Conservation (phyloP, 2,329 filamentous ascomycete species). For the Cylindrodendrum hubeiense region DNA sequence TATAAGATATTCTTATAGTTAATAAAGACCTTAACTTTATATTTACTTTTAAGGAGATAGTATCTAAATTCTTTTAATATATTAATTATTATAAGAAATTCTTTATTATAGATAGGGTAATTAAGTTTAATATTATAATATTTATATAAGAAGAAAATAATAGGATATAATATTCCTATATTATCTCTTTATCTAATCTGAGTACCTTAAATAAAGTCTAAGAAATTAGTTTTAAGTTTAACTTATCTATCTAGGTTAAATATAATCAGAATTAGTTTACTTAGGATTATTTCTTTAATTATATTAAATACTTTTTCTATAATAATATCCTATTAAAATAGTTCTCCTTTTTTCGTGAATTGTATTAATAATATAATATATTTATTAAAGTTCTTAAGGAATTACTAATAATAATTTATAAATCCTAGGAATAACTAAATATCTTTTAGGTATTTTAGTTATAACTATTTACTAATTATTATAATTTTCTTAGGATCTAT, state of each 20-base stretch:
- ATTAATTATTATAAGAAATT: conserved; percentile 41
- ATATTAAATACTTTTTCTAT: too few relatives aligned
- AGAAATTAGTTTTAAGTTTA: conserved; percentile 30
- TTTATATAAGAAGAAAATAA: conserved; percentile 36
- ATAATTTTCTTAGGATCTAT: conserved; percentile 33
- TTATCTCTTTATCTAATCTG: conserved; percentile 28
- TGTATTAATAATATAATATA: conserved; percentile 10
- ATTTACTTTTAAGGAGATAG: conserved; percentile 31
- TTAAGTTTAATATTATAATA: conserved; percentile 37
- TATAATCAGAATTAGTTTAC: conserved; percentile 11
- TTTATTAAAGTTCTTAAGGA: conserved; percentile 31
- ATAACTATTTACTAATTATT: conserved; percentile 5
- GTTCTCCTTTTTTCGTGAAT: conserved; percentile 16
- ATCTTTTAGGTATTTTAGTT: conserved; percentile 21
- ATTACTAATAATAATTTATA: background rate
- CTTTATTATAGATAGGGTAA: conserved; percentile 41
- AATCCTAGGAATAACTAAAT: conserved; percentile 28
- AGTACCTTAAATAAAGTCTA: conserved; percentile 16
- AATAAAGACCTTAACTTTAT: conserved; percentile 36
- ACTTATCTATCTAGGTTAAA: conserved; percentile 23
- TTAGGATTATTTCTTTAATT: conserved; percentile 17
- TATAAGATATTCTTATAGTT: conserved; percentile 39
- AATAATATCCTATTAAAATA: conserved; percentile 18
- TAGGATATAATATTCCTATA: conserved; percentile 21
- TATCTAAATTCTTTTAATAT: conserved; percentile 41